Conservation (phyloP, 805 yeast genomes). For the Kodamaea restingae region DNA sequence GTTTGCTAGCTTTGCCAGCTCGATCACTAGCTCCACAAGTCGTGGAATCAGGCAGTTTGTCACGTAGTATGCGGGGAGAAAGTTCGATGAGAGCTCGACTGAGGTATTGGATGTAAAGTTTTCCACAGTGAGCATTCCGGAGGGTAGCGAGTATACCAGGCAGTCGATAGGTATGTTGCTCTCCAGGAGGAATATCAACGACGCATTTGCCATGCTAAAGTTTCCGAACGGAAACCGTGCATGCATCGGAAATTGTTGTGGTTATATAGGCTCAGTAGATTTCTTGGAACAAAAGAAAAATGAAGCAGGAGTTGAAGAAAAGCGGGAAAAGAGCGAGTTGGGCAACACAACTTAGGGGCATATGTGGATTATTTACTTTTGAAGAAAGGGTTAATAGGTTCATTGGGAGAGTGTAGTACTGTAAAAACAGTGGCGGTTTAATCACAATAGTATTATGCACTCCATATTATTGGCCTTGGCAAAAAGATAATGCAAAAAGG, state of each 20-base stretch:
- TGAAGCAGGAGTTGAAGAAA: no score
- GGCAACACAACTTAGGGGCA: no score
- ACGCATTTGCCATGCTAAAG: constrained; percentile 17
- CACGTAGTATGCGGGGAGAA: constrained; percentile 42
- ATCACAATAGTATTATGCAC: no score
- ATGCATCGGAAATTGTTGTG: constrained; percentile 4
- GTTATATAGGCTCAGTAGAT: constrained; percentile 4
- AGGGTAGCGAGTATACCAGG: constrained; percentile 35
- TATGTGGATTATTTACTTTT: no score
- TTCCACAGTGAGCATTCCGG: constrained; percentile 26
- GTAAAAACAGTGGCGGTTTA: no score
- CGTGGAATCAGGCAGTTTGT: constrained; percentile 40
- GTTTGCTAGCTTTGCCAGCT: not conserved
- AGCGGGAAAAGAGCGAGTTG: not conserved
- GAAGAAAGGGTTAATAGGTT: no score
- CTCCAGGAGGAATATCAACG: constrained; percentile 18
- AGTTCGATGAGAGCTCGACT: constrained; percentile 12
- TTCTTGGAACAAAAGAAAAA: no score
- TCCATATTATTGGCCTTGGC: no score
- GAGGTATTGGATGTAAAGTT: constrained; percentile 16
- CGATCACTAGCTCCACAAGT: constrained; percentile 12
- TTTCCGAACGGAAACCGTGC: constrained; percentile 4
- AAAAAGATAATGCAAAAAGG: no score
- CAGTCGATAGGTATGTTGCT: constrained; percentile 27
- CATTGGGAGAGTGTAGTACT: no score